phyloP scores from a whole-genome alignment of 768 basidiomycete genomes.

The Mycena pura region DNA sequence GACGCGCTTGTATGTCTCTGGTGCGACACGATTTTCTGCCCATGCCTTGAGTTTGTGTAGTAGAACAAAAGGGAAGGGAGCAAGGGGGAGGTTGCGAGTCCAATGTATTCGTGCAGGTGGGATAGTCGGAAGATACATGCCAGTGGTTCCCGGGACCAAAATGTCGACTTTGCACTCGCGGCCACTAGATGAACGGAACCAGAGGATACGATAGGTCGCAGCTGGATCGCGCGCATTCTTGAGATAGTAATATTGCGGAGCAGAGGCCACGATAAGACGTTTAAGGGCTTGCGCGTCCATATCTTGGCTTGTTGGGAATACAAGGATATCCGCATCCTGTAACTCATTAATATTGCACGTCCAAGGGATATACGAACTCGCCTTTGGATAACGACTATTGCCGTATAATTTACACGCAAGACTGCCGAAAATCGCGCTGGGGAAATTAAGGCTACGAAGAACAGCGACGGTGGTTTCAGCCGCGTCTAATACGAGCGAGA shows the following conservation, averaged over 20 bases:
- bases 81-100: conserved; percentile 36
- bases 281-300: conserved; percentile 42
- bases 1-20: conserved; percentile 35
- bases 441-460: conserved; percentile 31
- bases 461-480: conserved; percentile 34
- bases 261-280: conserved; percentile 35
- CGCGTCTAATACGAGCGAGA: conserved; percentile 35
- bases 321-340: conserved; percentile 44
- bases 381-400: conserved; percentile 43
- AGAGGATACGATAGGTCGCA: conserved; percentile 47
- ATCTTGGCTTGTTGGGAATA: conserved; percentile 28
- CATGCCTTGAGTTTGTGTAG: conserved; percentile 51
- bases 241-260: conserved; percentile 45
- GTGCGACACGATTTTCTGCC: conserved; percentile 43
- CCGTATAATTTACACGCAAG: conserved; percentile 48
- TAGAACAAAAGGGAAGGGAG: conserved; percentile 44
- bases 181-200: conserved; percentile 41
- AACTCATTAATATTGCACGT: not conserved
- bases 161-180: conserved; percentile 51
- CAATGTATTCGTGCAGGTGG: conserved; percentile 28
- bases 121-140: conserved; percentile 48
- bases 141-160: conserved; percentile 45
- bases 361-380: conserved; percentile 35
- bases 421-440: conserved; percentile 46
- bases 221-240: conserved; percentile 42